Evolutionary conservation across 2,329 filamentous ascomycete species (phyloP).

Genomic region (Monilinia fructicola): DNA sequence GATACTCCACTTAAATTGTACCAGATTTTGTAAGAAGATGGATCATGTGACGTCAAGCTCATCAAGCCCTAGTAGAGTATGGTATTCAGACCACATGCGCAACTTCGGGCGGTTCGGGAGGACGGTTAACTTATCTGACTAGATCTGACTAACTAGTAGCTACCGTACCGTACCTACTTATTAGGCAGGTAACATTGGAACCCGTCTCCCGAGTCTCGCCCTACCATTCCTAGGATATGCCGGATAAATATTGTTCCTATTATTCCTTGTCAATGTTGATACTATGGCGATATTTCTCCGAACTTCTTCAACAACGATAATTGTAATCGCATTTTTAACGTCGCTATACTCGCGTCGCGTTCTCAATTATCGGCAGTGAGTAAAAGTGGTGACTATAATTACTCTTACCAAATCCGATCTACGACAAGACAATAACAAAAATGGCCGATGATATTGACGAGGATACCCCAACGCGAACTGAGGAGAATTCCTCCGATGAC

Average conservation of each 20-base stretch:
- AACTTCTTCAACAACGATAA: slow-evolving; percentile 13
- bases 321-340: not conserved
- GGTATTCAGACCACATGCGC: too few species aligned
- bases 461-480: slow-evolving; percentile 29
- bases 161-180: too few species aligned
- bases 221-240: not conserved
- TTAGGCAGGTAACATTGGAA: too few species aligned
- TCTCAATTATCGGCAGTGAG: not conserved
- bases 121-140: too few species aligned
- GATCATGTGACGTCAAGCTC: slow-evolving; percentile 10
- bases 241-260: slow-evolving; percentile 3
- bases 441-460: slow-evolving; percentile 29
- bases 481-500: slow-evolving; percentile 28
- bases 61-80: too few species aligned
- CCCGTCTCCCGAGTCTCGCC: too few species aligned
- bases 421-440: not conserved
- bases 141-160: not conserved
- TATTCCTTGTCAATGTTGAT: not conserved
- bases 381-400: not conserved
- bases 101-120: too few species aligned
- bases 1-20: not conserved
- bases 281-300: slow-evolving; percentile 2
- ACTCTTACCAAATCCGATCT: too few species aligned
- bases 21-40: slow-evolving; percentile 1
- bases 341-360: not conserved